Conservation (phyloP, 306 rosid species). For the Hippophae gyantsensis region DNA sequence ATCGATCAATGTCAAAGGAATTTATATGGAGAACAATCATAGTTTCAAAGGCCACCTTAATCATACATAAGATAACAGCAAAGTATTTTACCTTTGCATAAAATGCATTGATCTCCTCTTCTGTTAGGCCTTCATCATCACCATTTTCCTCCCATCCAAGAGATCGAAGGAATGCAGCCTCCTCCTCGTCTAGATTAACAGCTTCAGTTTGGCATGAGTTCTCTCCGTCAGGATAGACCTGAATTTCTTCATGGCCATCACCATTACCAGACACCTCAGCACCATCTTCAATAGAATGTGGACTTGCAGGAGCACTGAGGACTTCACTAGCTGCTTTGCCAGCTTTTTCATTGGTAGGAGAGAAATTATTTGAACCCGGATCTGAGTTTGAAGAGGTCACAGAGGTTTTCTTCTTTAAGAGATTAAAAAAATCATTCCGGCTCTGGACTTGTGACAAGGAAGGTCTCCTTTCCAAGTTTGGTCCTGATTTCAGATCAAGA, state of each 20-base stretch:
- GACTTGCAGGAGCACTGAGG: conserved; percentile 35
- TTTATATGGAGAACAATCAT: neutral
- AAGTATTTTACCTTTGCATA: conserved; percentile 53
- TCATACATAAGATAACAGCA: neutral
- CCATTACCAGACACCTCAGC: conserved; percentile 47
- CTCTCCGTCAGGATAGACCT: conserved; percentile 31
- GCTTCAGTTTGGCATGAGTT: conserved; percentile 33
- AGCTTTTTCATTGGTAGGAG: conserved; percentile 53
- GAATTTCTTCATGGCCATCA: conserved; percentile 39
- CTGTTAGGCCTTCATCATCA: conserved; percentile 76
- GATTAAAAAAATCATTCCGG: conserved; percentile 89
- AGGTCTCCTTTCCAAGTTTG: conserved; percentile 66
- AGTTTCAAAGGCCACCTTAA: neutral
- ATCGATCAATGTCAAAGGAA: no score
- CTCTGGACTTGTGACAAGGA: conserved; percentile 81
- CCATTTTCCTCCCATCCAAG: conserved; percentile 96
- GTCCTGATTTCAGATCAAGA: conserved; percentile 57
- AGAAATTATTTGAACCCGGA: conserved; percentile 45
- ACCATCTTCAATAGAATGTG: conserved; percentile 42
- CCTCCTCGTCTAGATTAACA: conserved; percentile 75
- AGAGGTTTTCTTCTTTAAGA: conserved; percentile 63
- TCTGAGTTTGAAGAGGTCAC: conserved; percentile 38
- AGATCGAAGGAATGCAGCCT: conserved; percentile 89
- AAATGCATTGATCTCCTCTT: conserved; percentile 85
- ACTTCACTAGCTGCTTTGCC: conserved; percentile 44